Base-by-base conservation (phyloP, 192 early-diverging fungal species). In the Thamnidium elegans region DNA sequence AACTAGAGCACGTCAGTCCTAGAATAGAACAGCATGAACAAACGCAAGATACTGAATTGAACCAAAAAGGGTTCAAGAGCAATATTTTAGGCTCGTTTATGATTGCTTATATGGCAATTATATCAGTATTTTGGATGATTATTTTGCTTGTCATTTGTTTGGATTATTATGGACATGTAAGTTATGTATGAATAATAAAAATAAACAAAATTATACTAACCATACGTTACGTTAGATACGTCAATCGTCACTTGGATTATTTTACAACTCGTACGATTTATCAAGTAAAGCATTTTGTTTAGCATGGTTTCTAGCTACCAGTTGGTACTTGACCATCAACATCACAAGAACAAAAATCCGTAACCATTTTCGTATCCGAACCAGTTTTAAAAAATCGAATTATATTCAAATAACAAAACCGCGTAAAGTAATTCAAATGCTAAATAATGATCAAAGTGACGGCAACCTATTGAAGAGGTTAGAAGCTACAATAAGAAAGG, bases 121-220 rank as follows among this genome's bases (percentile, higher is more conserved):
- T 77, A 1, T 74, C 76, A 0, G 31, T 78, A 2, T 63, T 73
- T 63, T 80, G 77, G 74, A 73, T 79, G 36, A 71, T 76, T 21
- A 78, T 70, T 44, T 52, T 82, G 42, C 72, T 78, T 53, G 71
- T 85, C 2, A 66, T 79, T 58, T 73, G 75, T 36, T 63, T 78
- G 52, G 83, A 85, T 66, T 85, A 85, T 71, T 85, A 85, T 52
- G 83, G 81, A 21, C 62, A 70, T 15, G 68, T 81, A 42, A 58
- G 51, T 17, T 3, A 54, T 44, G 23, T 14, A n/a, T 3, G 36
- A 34, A 5, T 14, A 7, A 15, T 15, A 10, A 30, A 50, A 20
- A 17, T 1, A 1, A 50, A 3, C 0, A 50, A 15, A 26, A 51
- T 36, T 39, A 39, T 39, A 10, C 36, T 9, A 39, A 39, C 15